Percentiles rank a stretch among this genome's conserved stretches.
These are phyloP conservation scores for Penicillium psychrofluorescens DNA, from an alignment of 495 filamentous ascomycete genomes.

Conservation along the genomic window DNA sequence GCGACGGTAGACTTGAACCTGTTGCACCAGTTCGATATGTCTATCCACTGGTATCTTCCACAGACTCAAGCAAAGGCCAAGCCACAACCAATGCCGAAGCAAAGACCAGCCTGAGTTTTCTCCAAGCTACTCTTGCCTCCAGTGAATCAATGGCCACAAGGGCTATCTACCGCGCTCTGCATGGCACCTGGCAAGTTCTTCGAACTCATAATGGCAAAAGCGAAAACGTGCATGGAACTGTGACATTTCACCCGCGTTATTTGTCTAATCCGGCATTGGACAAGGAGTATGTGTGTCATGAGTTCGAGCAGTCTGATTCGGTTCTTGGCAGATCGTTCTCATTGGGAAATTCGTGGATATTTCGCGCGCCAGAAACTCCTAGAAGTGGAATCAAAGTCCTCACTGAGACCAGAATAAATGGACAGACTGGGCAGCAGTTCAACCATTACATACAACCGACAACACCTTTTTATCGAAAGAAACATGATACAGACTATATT, in stretches of 20 bases:
- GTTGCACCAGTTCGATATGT: conserved; percentile 31
- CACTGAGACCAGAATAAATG: no score
- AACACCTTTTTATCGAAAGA: conserved; percentile 1
- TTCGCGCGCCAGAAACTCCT: no score
- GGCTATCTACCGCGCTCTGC: conserved; percentile 65
- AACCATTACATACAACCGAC: not conserved
- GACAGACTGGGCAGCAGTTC: no score
- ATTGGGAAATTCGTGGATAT: not conserved
- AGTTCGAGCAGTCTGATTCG: conserved; percentile 9
- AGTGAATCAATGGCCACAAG: conserved; percentile 4
- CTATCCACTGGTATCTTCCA: not conserved
- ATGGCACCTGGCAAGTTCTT: conserved; percentile 54
- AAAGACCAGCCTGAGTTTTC: conserved; percentile 11
- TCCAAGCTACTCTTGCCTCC: conserved; percentile 2
- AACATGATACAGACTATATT: not conserved
- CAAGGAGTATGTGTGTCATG: conserved; percentile 26
- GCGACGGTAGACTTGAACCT: conserved; percentile 15
- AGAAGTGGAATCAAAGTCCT: no score
- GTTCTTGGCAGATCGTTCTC: conserved; percentile 6
- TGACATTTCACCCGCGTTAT: conserved; percentile 54
- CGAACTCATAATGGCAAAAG: not conserved
- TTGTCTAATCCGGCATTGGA: conserved; percentile 12
- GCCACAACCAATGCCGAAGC: not conserved
- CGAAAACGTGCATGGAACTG: conserved; percentile 41
- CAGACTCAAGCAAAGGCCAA: not conserved